phyloP scores from a whole-genome alignment of 805 yeast species.

The Kregervanrija pseudodelftensis region DNA sequence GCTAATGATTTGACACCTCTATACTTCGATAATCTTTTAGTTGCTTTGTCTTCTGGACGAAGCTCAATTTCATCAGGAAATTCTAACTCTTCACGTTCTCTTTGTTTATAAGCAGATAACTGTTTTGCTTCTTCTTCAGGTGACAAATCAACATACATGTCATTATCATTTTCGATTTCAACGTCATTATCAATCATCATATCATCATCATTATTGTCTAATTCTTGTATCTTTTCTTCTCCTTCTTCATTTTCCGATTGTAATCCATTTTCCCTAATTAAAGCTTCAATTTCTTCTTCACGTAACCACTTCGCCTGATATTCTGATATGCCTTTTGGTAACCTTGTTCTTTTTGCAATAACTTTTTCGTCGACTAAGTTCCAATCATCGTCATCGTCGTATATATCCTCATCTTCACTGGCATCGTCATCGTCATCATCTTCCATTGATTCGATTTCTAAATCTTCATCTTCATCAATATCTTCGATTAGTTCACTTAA shows the following conservation, averaged over 20 bases:
- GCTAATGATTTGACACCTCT: conserved; percentile 83
- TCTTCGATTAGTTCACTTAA: conserved; percentile 48
- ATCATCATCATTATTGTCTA: conserved; percentile 12
- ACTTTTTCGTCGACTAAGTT: conserved; percentile 12
- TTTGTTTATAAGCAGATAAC: conserved; percentile 54
- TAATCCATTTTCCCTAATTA: conserved; percentile 33
- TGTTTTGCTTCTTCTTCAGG: conserved; percentile 83
- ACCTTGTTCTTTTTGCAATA: conserved; percentile 26
- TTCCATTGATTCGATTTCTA: conserved; percentile 26
- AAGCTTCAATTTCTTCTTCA: conserved; percentile 46
- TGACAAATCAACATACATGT: conserved; percentile 61
- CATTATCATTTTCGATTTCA: conserved; percentile 28
- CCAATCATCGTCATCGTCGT: conserved; percentile 21
- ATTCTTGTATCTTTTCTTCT: conserved; percentile 36
- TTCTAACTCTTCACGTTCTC: conserved; percentile 78
- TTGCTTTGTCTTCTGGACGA: conserved; percentile 66
- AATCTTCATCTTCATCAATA: conserved; percentile 28
- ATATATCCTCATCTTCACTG: conserved; percentile 7
- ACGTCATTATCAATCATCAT: not conserved
- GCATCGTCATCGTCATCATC: conserved; percentile 5
- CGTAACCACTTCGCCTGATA: conserved; percentile 73
- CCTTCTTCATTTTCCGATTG: conserved; percentile 24
- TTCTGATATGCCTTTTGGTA: conserved; percentile 69
- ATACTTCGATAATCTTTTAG: conserved; percentile 67
- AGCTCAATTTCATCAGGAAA: conserved; percentile 95